phyloP scores from a whole-genome alignment of 2,329 filamentous ascomycete genomes.

The Ophiostoma angusticollis region DNA sequence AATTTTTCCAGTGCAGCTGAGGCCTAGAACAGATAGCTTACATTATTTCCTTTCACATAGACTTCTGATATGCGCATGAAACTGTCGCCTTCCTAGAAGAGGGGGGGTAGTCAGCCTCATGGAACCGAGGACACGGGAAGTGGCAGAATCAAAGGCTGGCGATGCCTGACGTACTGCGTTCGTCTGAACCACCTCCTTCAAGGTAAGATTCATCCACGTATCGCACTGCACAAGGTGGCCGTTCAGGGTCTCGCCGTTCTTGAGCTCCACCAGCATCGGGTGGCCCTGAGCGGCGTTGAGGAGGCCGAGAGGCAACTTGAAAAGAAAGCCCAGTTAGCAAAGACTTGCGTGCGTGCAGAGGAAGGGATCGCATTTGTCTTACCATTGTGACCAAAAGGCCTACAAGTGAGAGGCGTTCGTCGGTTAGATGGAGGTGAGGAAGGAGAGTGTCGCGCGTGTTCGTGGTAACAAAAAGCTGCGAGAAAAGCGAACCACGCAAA shows the following conservation, averaged over 20 bases:
- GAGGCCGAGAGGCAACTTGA: constrained; percentile 60
- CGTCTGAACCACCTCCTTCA: constrained; percentile 95
- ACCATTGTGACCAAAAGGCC: constrained; percentile 10
- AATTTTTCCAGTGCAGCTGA: too few species aligned
- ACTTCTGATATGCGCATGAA: constrained; percentile 88
- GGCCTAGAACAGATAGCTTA: too few species aligned
- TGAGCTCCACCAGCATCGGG: constrained; percentile 94
- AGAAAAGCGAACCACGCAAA: neutral
- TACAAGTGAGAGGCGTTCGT: constrained; percentile 5
- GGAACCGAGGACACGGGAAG: too few species aligned
- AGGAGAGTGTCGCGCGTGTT: neutral
- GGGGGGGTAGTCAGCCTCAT: too few species aligned
- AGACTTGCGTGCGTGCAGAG: neutral
- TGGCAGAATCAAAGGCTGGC: neutral
- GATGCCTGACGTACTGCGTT: constrained; percentile 47
- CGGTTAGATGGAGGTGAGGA: neutral
- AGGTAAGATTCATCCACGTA: constrained; percentile 98
- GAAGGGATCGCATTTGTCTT: neutral
- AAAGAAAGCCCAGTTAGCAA: constrained; percentile 15
- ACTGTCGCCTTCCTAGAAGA: constrained; percentile 75
- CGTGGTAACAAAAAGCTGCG: neutral
- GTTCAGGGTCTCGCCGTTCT: constrained; percentile 95
- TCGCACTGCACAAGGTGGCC: constrained; percentile 94
- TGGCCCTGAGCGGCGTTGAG: constrained; percentile 94
- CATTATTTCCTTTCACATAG: constrained; percentile 95